Percentiles rank a stretch among this genome's conserved stretches.
Evolutionary conservation across 75 land plant genomes (phyloP).

Genomic region (Sequoiadendron giganteum): DNA sequence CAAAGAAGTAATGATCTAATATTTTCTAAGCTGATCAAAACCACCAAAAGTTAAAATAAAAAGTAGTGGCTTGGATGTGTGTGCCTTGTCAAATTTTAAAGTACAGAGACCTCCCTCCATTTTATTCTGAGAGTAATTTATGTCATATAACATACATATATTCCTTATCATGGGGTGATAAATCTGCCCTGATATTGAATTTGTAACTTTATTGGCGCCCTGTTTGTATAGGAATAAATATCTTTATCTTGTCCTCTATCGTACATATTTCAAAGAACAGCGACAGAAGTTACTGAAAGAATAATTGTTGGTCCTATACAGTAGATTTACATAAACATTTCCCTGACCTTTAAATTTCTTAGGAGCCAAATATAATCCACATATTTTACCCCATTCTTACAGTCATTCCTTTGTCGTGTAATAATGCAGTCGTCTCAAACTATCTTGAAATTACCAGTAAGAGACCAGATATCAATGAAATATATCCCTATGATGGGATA

Average conservation of each 20-base stretch:
- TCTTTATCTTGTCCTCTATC: not conserved
- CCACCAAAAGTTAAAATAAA: not conserved
- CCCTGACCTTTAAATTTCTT: not conserved
- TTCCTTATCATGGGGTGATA: not conserved
- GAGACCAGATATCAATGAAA: not conserved
- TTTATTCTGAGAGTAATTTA: not conserved
- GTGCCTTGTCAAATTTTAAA: not conserved
- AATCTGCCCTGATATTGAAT: not conserved
- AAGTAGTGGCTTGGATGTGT: constrained; percentile 1
- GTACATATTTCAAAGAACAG: not conserved
- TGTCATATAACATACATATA: not conserved
- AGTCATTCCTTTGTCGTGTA: not conserved
- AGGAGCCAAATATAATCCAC: not conserved
- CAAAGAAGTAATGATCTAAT: not conserved
- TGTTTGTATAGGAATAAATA: not conserved
- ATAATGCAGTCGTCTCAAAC: not conserved
- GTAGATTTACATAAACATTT: not conserved
- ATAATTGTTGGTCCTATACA: no score
- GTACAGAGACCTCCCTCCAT: not conserved
- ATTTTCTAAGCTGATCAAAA: not conserved
- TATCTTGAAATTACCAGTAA: not conserved
- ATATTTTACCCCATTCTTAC: not conserved
- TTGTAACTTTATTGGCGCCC: not conserved
- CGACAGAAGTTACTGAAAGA: no score
- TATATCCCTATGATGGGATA: not conserved